Conservation (phyloP, 768 basidiomycete genomes). For the Russula sp. region DNA sequence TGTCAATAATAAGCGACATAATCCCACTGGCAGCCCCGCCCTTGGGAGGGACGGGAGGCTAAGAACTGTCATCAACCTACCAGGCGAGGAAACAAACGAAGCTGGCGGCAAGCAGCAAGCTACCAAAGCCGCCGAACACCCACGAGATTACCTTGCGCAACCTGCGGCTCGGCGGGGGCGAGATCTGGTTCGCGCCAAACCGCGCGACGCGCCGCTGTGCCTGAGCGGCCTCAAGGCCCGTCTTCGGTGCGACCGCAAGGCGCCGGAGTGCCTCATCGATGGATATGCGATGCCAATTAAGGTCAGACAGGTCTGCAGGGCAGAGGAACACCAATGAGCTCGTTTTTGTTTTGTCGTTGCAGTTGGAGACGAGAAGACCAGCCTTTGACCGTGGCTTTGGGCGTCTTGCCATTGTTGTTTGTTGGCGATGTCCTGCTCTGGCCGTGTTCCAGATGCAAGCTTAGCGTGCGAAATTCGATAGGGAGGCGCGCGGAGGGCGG, state of each 20-base stretch:
- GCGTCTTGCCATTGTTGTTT: neutral
- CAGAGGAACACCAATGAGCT: neutral
- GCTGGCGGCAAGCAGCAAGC: conserved; percentile 39
- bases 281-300: conserved; percentile 21
- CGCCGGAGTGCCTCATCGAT: conserved; percentile 20
- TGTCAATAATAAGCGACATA: too few relatives aligned
- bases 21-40: too few relatives aligned
- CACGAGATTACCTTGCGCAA: conserved; percentile 43
- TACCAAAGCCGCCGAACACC: conserved; percentile 50
- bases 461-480: conserved; percentile 24
- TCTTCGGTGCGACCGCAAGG: conserved; percentile 38
- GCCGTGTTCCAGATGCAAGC: conserved; percentile 15
- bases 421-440: neutral
- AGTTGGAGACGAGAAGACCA: neutral
- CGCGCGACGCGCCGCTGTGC: conserved; percentile 40
- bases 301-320: conserved; percentile 9
- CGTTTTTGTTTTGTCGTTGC: neutral
- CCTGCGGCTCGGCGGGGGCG: conserved; percentile 42
- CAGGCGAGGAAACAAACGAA: conserved; percentile 53
- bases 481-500: conserved; percentile 16
- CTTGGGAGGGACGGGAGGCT: neutral
- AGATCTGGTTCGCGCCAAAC: conserved; percentile 47
- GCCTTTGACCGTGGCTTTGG: conserved; percentile 14
- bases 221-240: conserved; percentile 45
- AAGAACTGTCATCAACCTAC: conserved; percentile 24